A percentile compares a stretch with the other conserved stretches of the same genome.
phyloP scores from a whole-genome alignment of 768 basidiomycete genomes.

The Artomyces pyxidatus region DNA sequence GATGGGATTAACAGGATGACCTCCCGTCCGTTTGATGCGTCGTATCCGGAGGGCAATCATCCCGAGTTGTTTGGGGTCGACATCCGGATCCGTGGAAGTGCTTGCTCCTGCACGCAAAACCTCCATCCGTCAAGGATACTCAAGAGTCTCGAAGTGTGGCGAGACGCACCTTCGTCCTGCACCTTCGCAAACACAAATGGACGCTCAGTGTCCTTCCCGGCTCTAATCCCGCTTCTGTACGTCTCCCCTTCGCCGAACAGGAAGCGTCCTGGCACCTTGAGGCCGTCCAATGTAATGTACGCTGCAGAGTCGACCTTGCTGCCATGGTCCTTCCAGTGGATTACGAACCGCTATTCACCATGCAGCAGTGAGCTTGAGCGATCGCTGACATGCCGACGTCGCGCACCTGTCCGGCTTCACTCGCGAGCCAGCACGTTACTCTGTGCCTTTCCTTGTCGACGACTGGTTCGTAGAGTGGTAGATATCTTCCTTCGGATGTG shows the following conservation, averaged over 20 bases:
- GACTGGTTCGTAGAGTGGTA: slow-evolving; percentile 51
- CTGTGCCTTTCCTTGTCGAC: slow-evolving; percentile 35
- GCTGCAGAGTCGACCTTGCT: slow-evolving; percentile 43
- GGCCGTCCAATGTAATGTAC: slow-evolving; percentile 58
- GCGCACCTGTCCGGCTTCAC: slow-evolving; percentile 48
- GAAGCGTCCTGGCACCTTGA: slow-evolving; percentile 54
- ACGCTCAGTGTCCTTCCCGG: slow-evolving; percentile 40
- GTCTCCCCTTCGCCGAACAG: slow-evolving; percentile 48
- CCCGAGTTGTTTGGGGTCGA: slow-evolving; percentile 1
- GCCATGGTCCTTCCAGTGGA: slow-evolving; percentile 60
- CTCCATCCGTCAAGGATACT: not conserved
- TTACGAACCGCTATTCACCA: slow-evolving; percentile 55
- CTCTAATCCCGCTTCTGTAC: slow-evolving; percentile 44
- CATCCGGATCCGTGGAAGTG: no score
- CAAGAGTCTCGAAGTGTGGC: not conserved
- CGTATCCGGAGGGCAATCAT: slow-evolving; percentile 4
- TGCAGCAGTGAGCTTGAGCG: slow-evolving; percentile 49
- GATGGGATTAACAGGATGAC: not conserved
- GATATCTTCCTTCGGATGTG: slow-evolving; percentile 35
- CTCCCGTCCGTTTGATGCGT: not conserved
- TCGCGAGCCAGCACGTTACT: slow-evolving; percentile 64
- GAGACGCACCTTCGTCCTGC: slow-evolving; percentile 26
- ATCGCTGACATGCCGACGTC: not conserved
- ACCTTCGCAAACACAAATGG: slow-evolving; percentile 53
- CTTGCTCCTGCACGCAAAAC: not conserved